A percentile compares a stretch with the other conserved stretches of the same genome.
phyloP scores from a whole-genome alignment of 352 stramenopile species.

The Phytophthora brassicae region DNA sequence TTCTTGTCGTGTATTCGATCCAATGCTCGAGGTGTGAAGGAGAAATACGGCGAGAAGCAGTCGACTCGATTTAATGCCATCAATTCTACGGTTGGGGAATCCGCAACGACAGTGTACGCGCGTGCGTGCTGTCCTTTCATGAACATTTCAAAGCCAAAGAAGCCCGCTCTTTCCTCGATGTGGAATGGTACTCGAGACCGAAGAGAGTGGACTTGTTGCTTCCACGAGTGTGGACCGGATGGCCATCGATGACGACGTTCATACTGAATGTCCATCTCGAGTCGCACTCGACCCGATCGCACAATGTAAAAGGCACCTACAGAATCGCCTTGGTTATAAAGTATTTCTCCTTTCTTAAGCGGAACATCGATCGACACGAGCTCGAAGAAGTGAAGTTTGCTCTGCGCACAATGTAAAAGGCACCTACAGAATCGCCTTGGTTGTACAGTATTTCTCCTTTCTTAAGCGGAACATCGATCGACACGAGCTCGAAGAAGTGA shows the following conservation, averaged over 20 bases:
- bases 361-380: constrained; percentile 73
- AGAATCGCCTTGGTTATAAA: constrained; percentile 64
- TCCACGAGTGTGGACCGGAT: constrained; percentile 48
- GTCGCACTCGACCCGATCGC: constrained; percentile 51
- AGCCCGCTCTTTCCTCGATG: constrained; percentile 47
- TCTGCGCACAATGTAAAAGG: constrained; percentile 75
- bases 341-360: constrained; percentile 53
- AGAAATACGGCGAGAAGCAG: constrained; percentile 76
- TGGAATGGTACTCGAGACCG: constrained; percentile 56
- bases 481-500: constrained; percentile 78
- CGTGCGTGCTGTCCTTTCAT: constrained; percentile 49
- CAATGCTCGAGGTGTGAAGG: constrained; percentile 60
- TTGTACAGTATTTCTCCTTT: constrained; percentile 59
- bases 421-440: constrained; percentile 61
- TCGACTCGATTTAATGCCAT: constrained; percentile 71
- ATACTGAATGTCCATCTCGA: constrained; percentile 74
- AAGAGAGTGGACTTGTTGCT: constrained; percentile 53
- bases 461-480: constrained; percentile 65
- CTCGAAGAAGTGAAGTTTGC: constrained; percentile 79
- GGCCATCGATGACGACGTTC: constrained; percentile 71
- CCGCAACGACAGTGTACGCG: constrained; percentile 57
- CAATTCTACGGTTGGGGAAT: constrained; percentile 52
- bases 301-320: constrained; percentile 73
- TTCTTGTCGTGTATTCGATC: constrained; percentile 63
- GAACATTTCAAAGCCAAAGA: constrained; percentile 80